phyloP scores from a whole-genome alignment of 169 alveolate species.

The Amoebophrya sp. region DNA sequence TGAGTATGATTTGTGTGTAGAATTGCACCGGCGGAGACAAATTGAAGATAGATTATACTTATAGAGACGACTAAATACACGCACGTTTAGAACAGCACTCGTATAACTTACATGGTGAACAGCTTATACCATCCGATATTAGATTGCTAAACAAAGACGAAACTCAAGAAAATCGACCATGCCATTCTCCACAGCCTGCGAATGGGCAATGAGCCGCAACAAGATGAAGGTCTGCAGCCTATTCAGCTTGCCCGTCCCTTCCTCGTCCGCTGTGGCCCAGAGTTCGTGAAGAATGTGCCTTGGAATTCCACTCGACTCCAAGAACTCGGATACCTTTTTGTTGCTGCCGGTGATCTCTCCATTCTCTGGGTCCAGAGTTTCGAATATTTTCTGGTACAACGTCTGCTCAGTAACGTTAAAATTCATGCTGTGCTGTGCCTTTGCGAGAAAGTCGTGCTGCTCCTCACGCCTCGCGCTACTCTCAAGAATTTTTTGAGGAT shows the following conservation, averaged over 20 bases:
- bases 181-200: slow-evolving; percentile 61
- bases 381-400: neutral
- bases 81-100: no score
- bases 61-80: no score
- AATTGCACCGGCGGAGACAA: no score
- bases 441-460: neutral
- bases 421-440: neutral
- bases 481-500: neutral
- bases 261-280: slow-evolving; percentile 49
- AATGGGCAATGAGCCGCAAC: slow-evolving; percentile 70
- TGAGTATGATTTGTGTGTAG: no score
- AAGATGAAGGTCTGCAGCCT: slow-evolving; percentile 71
- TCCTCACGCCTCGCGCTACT: neutral
- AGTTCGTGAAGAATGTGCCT: neutral
- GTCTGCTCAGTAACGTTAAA: slow-evolving; percentile 17
- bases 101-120: no score
- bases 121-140: no score
- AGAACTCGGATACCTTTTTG: neutral
- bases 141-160: no score
- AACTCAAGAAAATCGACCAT: no score
- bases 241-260: slow-evolving; percentile 57
- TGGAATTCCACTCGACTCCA: neutral
- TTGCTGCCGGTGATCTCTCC: neutral
- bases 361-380: neutral
- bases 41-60: no score